A percentile compares a stretch with the other conserved stretches of the same genome.
Evolutionary conservation across 345 rosid species (phyloP).

Genomic region (sweet orange (Citrus sinensis)): DVS_A1.0 CM039169.1:29281001-29281500

Average conservation of each 20-base stretch:
- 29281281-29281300: constrained; percentile 86
- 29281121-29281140: no score
- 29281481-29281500: constrained; percentile 48
- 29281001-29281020: constrained; percentile 95
- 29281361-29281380: not conserved
- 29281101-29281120: no score
- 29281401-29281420: constrained; percentile 67
- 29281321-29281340: constrained; percentile 20
- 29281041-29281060: constrained; percentile 1
- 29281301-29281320: constrained; percentile 50
- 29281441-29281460: constrained; percentile 86
- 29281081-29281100: not conserved
- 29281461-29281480: constrained; percentile 93
- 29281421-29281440: constrained; percentile 83
- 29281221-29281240: constrained; percentile 95
- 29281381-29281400: constrained; percentile 72
- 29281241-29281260: constrained; percentile 88
- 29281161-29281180: not conserved
- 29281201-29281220: constrained; percentile 23
- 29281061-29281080: not conserved
- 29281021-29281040: constrained; percentile 42
- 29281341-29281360: constrained; percentile 1
- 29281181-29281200: constrained; percentile 11
- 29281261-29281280: constrained; percentile 93
- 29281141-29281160: not conserved